Evolutionary conservation across 73 alveolate species (phyloP), one percentile per base, ranked within the genome.

Genomic region (Paramecium sonneborni): DNA sequence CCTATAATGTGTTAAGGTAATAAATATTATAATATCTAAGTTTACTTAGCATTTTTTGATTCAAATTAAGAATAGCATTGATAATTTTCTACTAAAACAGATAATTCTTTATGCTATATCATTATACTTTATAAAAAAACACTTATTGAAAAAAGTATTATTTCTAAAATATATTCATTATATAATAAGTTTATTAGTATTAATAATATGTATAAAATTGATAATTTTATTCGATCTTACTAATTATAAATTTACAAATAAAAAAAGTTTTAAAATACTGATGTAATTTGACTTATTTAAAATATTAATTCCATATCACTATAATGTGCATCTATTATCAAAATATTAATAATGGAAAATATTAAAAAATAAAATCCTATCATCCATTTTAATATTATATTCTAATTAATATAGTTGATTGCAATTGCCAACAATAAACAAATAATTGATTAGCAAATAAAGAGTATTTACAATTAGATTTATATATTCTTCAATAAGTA

Each of bases 1-100:
- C 76, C 69, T 18, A 79, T 38, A n/a, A 79, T 62, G 15, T 79
- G 90, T 10, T 39, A 38, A 24, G 90, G 90, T 41, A 79, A 79
- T 3, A 79, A 12, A 44, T 79, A 46, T 24, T 38, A 43, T 79
- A 79, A 39, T 0, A 79, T 46, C 8, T 38, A 43, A 9, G 44
- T 43, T 79, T 79, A 9, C n/a, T 79, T 43, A 10, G 44, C 74
- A 30, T 79, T 79, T 8, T 79, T 30, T 20, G 41, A 18, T 44
- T 79, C 70, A 30, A 79, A 79, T 43, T 79, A 43, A 9, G 44
- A 30, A 15, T 21, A 30, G 7, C 39, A 79, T 79, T 43, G 18
- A 79, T 79, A 79, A 44, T 79, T 79, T 41, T 79, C 32, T 12
- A 37, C 86, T 34, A 72, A 72, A 14, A 34, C 35, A n/a, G 12